A percentile compares a stretch with the other conserved stretches of the same genome.
Evolutionary conservation across 176 grass and related monocot species (phyloP).

Genomic region (Rhynchospora breviuscula): DNA sequence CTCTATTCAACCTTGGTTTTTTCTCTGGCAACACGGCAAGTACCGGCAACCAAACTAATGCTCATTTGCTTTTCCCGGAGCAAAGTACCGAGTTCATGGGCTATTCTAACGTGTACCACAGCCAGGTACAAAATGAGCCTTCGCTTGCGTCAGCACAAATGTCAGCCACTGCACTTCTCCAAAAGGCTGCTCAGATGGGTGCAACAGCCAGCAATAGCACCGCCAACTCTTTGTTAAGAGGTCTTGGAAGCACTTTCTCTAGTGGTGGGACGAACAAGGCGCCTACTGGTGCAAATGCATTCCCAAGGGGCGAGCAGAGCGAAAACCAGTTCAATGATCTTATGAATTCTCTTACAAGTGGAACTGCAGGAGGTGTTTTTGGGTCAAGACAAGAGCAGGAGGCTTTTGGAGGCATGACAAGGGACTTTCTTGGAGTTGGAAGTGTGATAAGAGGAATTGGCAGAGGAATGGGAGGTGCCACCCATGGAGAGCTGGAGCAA

Average conservation of each 20-base stretch:
- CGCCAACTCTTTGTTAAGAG: conserved; percentile 41
- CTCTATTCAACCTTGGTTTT: conserved; percentile 50
- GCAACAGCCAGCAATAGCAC: conserved; percentile 40
- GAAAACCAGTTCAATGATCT: conserved; percentile 71
- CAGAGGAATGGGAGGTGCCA: conserved; percentile 31
- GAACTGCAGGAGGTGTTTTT: conserved; percentile 20
- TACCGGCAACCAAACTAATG: conserved; percentile 28
- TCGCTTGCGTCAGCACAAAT: conserved; percentile 40
- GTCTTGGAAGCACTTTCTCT: conserved; percentile 34
- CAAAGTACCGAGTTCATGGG: conserved; percentile 34
- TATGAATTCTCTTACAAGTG: conserved; percentile 59
- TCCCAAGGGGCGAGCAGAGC: conserved; percentile 11
- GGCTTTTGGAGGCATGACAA: conserved; percentile 34
- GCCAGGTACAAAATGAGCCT: conserved; percentile 8
- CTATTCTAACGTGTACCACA: conserved; percentile 24
- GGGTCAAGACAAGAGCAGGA: conserved; percentile 23
- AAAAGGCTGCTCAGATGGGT: conserved; percentile 88
- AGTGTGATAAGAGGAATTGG: conserved; percentile 48
- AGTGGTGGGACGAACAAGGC: conserved; percentile 10
- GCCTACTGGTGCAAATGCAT: conserved; percentile 17
- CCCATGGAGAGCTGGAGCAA: conserved; percentile 20
- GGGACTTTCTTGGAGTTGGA: conserved; percentile 92
- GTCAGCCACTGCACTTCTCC: conserved; percentile 83
- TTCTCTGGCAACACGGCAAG: conserved; percentile 36
- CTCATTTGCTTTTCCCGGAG: conserved; percentile 39